Evolutionary conservation across 192 early-diverging fungal genomes (phyloP), one percentile per base, ranked within the genome.

Genomic region (Rhizoclosmatium globosum): DNA sequence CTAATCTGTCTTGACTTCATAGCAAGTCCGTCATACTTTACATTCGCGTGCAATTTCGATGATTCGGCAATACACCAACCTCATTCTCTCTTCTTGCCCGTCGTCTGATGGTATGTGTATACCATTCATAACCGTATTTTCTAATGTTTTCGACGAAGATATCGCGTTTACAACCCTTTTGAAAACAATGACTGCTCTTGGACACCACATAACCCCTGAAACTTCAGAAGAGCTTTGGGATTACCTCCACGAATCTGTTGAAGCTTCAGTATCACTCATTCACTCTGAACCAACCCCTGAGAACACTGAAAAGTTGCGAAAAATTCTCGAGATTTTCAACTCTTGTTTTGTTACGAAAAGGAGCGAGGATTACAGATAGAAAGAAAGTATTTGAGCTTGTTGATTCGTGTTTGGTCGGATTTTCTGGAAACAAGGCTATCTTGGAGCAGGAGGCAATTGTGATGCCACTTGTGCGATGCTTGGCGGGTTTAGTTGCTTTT

Each of bases 11-110:
- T 53, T 53, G 50, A 31, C 78, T 73, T 68, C 39, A 42, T 45
- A 85, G 78, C 85, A 85, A 76, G 90, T 92, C 68, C 83, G 88
- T 0, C 66, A 84, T 19, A 82, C 81, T 58, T 60, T 93, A 57
- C 89, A 92, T 79, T 93, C 91, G 3, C 81, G 86, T 17, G 82
- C 89, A 0, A 53, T 79, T 0, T 71, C 78, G 2, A 83, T 90
- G 39, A 64, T 91, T 41, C 57, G 59, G 46, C 21, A 23, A 19
- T 17, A 80, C 21, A 46, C 85, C n/a, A 68, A 47, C 15, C 64
- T 82, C 17, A 68, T 73, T 31, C 46, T 83, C 53, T 46, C 46
- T 21, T 57, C 46, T 31, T 68, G 64, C 41, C 65, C 56, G 11
- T 69, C 81, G 11, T 47, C 62, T 4, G 68, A 79, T 21, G 66